These are phyloP conservation scores for Fusarium sp. DNA, from an alignment of 2,329 filamentous ascomycete species.

Conservation along the genomic window DNA sequence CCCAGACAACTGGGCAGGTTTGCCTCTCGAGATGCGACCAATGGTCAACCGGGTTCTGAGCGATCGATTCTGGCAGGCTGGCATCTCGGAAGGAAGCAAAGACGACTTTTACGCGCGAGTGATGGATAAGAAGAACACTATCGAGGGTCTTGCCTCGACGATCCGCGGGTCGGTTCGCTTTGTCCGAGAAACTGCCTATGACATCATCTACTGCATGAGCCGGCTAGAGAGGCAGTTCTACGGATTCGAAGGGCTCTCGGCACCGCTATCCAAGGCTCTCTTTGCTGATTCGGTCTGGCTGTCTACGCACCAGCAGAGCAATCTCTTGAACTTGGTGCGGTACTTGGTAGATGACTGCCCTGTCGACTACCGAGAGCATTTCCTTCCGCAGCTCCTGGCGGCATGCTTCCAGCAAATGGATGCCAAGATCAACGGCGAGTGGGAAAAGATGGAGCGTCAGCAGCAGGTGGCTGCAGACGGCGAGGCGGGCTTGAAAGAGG, in stretches of 20 bases:
- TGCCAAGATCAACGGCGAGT: conserved; percentile 86
- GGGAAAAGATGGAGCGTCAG: conserved; percentile 79
- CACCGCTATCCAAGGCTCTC: conserved; percentile 84
- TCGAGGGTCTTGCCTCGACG: conserved; percentile 94
- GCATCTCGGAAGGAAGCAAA: conserved; percentile 94
- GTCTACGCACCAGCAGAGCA: conserved; percentile 92
- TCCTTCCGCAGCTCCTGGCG: conserved; percentile 86
- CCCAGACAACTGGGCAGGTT: conserved; percentile 81
- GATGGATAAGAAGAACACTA: conserved; percentile 85
- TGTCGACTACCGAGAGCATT: conserved; percentile 78
- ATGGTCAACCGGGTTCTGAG: conserved; percentile 88
- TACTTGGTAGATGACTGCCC: conserved; percentile 95
- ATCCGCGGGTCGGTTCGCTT: conserved; percentile 90
- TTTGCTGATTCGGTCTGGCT: conserved; percentile 85
- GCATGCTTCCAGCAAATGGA: conserved; percentile 89
- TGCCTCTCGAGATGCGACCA: conserved; percentile 80
- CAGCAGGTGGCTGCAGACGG: conserved; percentile 73
- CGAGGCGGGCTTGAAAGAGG: conserved; percentile 84
- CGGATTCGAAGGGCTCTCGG: conserved; percentile 85
- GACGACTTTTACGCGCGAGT: conserved; percentile 97
- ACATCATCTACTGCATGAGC: conserved; percentile 94
- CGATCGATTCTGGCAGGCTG: conserved; percentile 98
- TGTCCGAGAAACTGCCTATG: conserved; percentile 93
- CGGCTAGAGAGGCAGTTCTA: conserved; percentile 90
- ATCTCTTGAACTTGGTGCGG: conserved; percentile 89